Evolutionary conservation across 495 filamentous ascomycete species (phyloP).

Genomic region (Podospora comata): DNA sequence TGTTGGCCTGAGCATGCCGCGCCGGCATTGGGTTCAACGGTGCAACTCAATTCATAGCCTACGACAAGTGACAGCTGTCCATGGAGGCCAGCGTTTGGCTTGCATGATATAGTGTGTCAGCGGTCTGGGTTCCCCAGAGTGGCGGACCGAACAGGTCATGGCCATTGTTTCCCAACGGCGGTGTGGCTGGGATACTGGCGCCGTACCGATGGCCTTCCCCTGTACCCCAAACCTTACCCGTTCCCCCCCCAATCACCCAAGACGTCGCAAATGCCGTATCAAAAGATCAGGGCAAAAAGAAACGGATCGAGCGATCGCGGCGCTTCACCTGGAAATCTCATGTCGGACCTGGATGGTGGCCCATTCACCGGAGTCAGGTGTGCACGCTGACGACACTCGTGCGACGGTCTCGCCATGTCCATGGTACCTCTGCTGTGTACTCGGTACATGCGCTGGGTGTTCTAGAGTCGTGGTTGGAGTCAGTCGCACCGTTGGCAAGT

Average conservation of each 20-base stretch:
- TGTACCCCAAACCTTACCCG: slow-evolving; percentile 6
- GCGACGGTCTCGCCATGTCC: slow-evolving; percentile 29
- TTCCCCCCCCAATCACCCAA: slow-evolving; percentile 11
- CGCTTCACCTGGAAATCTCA: slow-evolving; percentile 12
- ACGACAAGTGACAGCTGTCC: not conserved
- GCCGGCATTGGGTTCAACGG: not conserved
- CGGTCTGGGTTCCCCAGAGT: slow-evolving; percentile 12
- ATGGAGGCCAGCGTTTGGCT: not conserved
- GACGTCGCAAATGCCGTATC: not conserved
- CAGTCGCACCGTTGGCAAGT: slow-evolving; percentile 28
- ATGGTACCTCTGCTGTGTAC: slow-evolving; percentile 18
- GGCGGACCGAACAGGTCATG: slow-evolving; percentile 12
- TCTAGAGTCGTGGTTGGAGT: slow-evolving; percentile 25
- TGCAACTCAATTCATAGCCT: not conserved
- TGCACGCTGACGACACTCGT: slow-evolving; percentile 31
- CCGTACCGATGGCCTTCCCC: slow-evolving; percentile 9
- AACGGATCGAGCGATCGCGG: slow-evolving; percentile 10
- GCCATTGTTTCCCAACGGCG: slow-evolving; percentile 29
- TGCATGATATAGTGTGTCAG: slow-evolving; percentile 12
- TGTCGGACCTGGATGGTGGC: not conserved
- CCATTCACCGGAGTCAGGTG: slow-evolving; percentile 23
- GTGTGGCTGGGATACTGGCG: slow-evolving; percentile 24
- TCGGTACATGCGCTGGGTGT: slow-evolving; percentile 21
- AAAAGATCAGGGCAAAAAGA: slow-evolving; percentile 7
- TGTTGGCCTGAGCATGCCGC: no score